Conservation (phyloP, 75 land plant species). For the Cupressus sempervirens region DNA sequence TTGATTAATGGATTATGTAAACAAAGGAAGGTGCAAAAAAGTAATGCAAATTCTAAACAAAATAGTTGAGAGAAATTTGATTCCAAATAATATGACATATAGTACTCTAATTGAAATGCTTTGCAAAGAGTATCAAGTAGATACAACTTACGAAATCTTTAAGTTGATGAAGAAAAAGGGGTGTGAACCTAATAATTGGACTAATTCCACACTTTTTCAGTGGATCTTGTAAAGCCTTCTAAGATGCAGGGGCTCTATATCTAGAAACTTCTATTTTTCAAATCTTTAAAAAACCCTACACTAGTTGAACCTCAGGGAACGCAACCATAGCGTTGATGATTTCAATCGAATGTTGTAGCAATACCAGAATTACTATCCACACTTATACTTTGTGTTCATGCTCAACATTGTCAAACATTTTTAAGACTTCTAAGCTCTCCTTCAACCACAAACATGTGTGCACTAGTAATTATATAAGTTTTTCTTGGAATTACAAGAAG, state of each 20-base stretch:
- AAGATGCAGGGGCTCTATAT: too few relatives aligned
- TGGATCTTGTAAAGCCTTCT: neutral
- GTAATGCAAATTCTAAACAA: constrained; percentile 28
- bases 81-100: constrained; percentile 33
- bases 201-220: constrained; percentile 40
- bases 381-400: neutral
- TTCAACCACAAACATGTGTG: neutral
- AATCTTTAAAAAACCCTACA: neutral
- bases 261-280: too few relatives aligned
- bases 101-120: constrained; percentile 38
- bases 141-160: constrained; percentile 34
- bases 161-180: constrained; percentile 35
- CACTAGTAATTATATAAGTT: neutral
- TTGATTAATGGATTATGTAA: constrained; percentile 60
- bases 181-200: constrained; percentile 45
- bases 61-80: constrained; percentile 30
- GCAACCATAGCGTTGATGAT: neutral
- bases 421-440: neutral
- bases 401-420: neutral
- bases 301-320: neutral
- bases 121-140: constrained; percentile 34
- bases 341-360: neutral
- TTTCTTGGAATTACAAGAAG: neutral
- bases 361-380: neutral
- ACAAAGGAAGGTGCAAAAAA: constrained; percentile 22